phyloP scores from a whole-genome alignment of 768 basidiomycete genomes.

The Gautieria morchelliformis region DNA sequence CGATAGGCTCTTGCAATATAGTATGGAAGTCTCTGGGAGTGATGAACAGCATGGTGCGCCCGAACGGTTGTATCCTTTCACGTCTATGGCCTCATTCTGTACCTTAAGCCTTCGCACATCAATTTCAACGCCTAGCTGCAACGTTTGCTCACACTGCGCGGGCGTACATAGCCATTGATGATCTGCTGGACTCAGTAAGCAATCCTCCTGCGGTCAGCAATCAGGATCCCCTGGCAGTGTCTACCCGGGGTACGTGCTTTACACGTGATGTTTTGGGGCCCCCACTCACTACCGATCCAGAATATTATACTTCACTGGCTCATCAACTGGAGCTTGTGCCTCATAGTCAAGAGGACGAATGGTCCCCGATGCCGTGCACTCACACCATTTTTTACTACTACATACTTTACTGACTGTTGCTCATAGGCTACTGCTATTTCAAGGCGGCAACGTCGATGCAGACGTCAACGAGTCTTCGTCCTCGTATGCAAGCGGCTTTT shows the following conservation, averaged over 20 bases:
- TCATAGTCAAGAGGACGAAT: background rate
- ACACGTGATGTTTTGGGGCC: background rate
- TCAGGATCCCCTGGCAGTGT: background rate
- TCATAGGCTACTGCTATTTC: background rate
- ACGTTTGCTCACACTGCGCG: background rate
- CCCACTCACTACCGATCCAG: background rate
- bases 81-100: background rate
- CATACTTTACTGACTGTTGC: background rate
- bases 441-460: constrained; percentile 1
- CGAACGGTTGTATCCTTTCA: background rate
- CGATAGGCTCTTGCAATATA: background rate
- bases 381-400: background rate
- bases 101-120: background rate
- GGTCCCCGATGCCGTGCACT: background rate
- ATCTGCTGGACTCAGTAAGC: background rate
- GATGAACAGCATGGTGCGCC: background rate
- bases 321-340: background rate
- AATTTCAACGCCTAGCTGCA: constrained; percentile 3
- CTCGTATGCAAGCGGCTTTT: background rate
- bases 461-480: background rate
- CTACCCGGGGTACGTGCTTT: background rate
- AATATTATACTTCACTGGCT: background rate
- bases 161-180: constrained; percentile 2
- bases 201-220: background rate
- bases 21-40: background rate